Evolutionary conservation across 176 grass and related monocot genomes (phyloP), one percentile per base, ranked within the genome.

Genomic region (Zea mays): DNA sequence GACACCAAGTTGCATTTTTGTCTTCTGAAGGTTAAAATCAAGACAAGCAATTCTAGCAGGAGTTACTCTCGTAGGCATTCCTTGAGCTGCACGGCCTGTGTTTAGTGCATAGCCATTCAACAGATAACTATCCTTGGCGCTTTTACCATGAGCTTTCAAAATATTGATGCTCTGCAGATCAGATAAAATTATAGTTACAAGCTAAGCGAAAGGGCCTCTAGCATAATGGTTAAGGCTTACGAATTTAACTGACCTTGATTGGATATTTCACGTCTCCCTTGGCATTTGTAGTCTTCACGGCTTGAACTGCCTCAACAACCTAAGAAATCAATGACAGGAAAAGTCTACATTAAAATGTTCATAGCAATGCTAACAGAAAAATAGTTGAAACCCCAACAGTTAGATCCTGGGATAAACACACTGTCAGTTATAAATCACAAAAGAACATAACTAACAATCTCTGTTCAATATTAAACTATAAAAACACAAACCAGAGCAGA

Each of bases 11-110:
- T 97, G 90, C 94, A 97, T 91, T 67, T 97, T 97, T 84, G 88
- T 97, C 78, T 97, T 97, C 67, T 93, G 91, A 74, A 97, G 94
- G 59, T 97, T 97, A 81, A 97, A 97, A 71, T 93, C 94, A 65
- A 97, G 81, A 77, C 94, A 97, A 20, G 82, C 94, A 89, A 97
- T 93, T 80, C 74, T 93, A n/a, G 90, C 94, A 40, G 86, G 81
- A 65, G 81, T 60, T 43, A 97, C 86, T 87, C 75, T 87, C 69
- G 86, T 93, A 69, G 94, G 86, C 93, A 97, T 97, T 59, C 90
- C 93, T 86, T 97, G 94, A 81, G 94, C 90, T 52, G 94, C 86
- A 74, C 90, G 86, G 36, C 94, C 90, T 6, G 88, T 85, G 86
- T 97, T 97, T 61, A 97, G 77, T 33, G 94, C 90, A 54, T 97